These are phyloP conservation scores for Trypanosoma brucei DNA, from an alignment of 208 protist genomes.

Conservation along the genomic window DNA sequence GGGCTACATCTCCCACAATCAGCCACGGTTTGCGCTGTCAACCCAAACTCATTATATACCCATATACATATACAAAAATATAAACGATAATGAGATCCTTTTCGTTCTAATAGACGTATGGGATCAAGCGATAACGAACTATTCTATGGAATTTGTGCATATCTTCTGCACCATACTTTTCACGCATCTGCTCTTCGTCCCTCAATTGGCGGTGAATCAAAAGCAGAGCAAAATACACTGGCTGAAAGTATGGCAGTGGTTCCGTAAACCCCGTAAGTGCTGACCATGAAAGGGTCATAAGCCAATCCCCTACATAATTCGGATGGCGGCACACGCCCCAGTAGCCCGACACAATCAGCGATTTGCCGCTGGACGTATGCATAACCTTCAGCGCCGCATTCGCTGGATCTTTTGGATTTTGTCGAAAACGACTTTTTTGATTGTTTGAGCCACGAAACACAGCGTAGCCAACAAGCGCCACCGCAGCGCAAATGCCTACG, in stretches of 20 bases:
- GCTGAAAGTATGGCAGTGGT: constrained; percentile 91
- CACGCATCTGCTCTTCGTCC: constrained; percentile 88
- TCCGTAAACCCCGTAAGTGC: constrained; percentile 51
- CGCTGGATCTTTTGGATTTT: constrained; percentile 54
- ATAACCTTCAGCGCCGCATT: constrained; percentile 75
- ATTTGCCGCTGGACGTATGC: constrained; percentile 72
- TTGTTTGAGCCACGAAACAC: constrained; percentile 85
- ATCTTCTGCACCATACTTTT: constrained; percentile 90
- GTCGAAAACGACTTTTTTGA: constrained; percentile 84
- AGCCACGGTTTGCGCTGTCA: no score
- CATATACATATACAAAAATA: no score
- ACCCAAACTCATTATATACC: no score
- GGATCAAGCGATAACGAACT: constrained; percentile 90
- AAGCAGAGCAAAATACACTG: constrained; percentile 91
- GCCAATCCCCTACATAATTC: constrained; percentile 96
- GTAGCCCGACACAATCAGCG: constrained; percentile 92
- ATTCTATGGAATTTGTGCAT: constrained; percentile 89
- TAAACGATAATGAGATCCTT: no score
- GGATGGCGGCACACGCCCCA: constrained; percentile 96
- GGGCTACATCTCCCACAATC: no score
- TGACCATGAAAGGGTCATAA: constrained; percentile 76
- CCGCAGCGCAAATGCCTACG: constrained; percentile 30
- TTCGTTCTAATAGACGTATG: constrained; percentile 69
- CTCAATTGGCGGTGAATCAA: constrained; percentile 92
- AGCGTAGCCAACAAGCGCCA: constrained; percentile 61